phyloP scores from a whole-genome alignment of 129 eudicot genomes.

The Scalesia atractyloides region DNA sequence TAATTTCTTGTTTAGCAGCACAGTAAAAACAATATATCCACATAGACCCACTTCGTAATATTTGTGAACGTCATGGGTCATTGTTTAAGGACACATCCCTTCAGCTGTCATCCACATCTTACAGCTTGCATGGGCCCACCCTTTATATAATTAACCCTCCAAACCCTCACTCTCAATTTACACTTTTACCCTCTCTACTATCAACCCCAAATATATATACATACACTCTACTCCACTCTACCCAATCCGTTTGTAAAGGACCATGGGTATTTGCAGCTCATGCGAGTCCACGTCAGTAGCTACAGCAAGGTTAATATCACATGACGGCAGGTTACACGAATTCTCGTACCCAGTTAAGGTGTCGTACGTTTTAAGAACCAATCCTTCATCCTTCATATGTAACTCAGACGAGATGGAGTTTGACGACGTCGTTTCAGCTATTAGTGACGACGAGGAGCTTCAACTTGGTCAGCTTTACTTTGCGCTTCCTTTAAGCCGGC shows the following conservation, averaged over 20 bases:
- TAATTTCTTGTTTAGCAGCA: too few relatives aligned
- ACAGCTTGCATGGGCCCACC: slow-evolving; percentile 41
- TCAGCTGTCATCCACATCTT: slow-evolving; percentile 44
- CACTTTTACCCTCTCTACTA: slow-evolving; percentile 20
- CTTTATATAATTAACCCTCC: neutral
- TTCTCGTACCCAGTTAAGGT: slow-evolving; percentile 78
- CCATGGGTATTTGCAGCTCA: slow-evolving; percentile 83
- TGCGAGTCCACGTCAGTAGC: slow-evolving; percentile 60
- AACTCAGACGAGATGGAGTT: slow-evolving; percentile 96
- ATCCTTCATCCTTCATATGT: slow-evolving; percentile 70
- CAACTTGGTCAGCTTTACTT: slow-evolving; percentile 80
- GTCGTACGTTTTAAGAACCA: slow-evolving; percentile 56
- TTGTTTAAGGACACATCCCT: slow-evolving; percentile 38
- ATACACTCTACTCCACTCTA: neutral
- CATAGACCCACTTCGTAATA: slow-evolving; percentile 14
- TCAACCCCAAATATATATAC: slow-evolving; percentile 26
- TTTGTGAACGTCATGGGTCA: neutral
- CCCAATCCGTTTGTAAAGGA: too few relatives aligned
- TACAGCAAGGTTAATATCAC: slow-evolving; percentile 68
- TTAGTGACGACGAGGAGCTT: slow-evolving; percentile 63
- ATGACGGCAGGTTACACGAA: slow-evolving; percentile 76
- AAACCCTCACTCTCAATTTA: slow-evolving; percentile 3
- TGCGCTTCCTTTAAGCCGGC: slow-evolving; percentile 65
- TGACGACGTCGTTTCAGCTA: slow-evolving; percentile 63
- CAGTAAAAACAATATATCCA: slow-evolving; percentile 5